These are phyloP conservation scores for Malassezia sympodialis DNA, from an alignment of 1,284 basidiomycete genomes.

Conservation along the genomic window DNA sequence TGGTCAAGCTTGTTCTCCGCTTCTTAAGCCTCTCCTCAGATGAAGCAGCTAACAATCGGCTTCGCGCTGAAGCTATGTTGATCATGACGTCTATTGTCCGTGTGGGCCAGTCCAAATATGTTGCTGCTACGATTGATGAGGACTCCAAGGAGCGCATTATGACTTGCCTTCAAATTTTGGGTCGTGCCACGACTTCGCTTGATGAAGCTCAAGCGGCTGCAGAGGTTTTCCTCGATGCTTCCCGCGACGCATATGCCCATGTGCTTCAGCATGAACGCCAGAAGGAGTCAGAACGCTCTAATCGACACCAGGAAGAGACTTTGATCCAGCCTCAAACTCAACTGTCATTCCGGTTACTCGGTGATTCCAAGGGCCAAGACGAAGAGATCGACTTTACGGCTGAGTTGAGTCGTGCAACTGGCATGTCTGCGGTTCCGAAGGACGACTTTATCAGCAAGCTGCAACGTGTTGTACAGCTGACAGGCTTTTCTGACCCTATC, in stretches of 20 bases:
- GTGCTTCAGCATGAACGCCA: constrained; percentile 72
- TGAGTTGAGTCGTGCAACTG: constrained; percentile 83
- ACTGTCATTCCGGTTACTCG: constrained; percentile 84
- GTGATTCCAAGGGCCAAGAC: constrained; percentile 65
- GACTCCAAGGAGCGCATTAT: constrained; percentile 94
- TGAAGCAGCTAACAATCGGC: constrained; percentile 54
- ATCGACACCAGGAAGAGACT: constrained; percentile 63
- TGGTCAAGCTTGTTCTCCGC: constrained; percentile 84
- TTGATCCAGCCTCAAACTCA: constrained; percentile 86
- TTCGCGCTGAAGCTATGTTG: constrained; percentile 91
- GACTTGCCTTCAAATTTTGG: constrained; percentile 88
- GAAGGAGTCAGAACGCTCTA: constrained; percentile 67
- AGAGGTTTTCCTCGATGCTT: constrained; percentile 83
- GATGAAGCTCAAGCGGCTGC: constrained; percentile 57
- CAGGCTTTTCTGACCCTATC: constrained; percentile 95
- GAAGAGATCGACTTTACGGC: constrained; percentile 61
- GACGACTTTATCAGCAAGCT: constrained; percentile 97
- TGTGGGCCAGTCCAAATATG: constrained; percentile 92
- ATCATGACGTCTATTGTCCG: constrained; percentile 96
- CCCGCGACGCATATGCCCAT: constrained; percentile 81
- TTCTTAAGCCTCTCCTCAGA: constrained; percentile 58
- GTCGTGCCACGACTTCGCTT: constrained; percentile 30
- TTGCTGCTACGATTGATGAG: constrained; percentile 86
- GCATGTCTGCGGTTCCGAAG: constrained; percentile 61
- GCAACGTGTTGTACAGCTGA: constrained; percentile 86